Conservation (phyloP, 2,329 filamentous ascomycete species). For the Ceratocystis diversiconidia region DNA sequence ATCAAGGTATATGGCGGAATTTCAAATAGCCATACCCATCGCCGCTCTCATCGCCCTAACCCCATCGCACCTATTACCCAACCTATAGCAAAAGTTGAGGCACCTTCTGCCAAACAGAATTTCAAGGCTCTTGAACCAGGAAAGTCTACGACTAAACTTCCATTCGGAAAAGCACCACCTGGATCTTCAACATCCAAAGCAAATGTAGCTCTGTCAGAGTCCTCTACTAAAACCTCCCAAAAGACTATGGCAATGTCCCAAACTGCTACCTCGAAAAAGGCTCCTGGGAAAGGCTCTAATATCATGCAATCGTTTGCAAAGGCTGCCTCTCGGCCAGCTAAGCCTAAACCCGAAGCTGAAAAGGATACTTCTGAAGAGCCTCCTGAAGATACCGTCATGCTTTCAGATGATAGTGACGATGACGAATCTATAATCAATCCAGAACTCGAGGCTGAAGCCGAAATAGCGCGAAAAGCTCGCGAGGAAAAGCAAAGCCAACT, state of each 20-base stretch:
- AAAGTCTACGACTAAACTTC: slow-evolving; percentile 1
- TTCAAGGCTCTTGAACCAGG: not conserved
- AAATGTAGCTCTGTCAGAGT: not conserved
- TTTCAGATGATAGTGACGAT: slow-evolving; percentile 30
- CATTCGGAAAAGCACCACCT: slow-evolving; percentile 6
- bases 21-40: slow-evolving; percentile 5
- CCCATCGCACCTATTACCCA: not conserved
- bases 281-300: slow-evolving; percentile 30
- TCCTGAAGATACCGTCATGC: slow-evolving; percentile 23
- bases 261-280: not conserved
- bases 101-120: not conserved
- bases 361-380: slow-evolving; percentile 13
- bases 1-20: slow-evolving; percentile 13
- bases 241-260: not conserved
- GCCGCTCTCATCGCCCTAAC: not conserved
- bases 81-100: not conserved
- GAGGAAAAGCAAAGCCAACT: slow-evolving; percentile 29
- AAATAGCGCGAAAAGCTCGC: slow-evolving; percentile 21
- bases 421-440: slow-evolving; percentile 22
- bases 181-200: not conserved
- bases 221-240: not conserved
- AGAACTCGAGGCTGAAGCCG: slow-evolving; percentile 20
- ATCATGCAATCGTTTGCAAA: slow-evolving; percentile 74
- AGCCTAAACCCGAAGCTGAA: slow-evolving; percentile 34
- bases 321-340: slow-evolving; percentile 29